Base-by-base conservation (phyloP, 2,329 filamentous ascomycete species). In the Colletotrichum phormii region DNA sequence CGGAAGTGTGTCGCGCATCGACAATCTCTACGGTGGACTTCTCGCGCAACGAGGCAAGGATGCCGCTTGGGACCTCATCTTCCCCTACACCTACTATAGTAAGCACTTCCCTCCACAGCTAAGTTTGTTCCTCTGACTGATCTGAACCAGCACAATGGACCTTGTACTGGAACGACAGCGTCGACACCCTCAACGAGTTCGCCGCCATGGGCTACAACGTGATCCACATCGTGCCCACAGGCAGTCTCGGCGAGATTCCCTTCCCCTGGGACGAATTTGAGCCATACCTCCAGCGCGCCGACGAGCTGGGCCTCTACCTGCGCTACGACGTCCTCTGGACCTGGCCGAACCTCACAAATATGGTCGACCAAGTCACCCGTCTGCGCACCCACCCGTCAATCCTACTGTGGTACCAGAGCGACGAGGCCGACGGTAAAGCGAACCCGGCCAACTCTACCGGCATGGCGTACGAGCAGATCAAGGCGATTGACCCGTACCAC, bases 401-500 rank as follows among this genome's bases (percentile, higher is more conserved):
- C 13, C 29, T 73, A 35, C 71, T 73, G 24, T 72, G 72, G 67
- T 74, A 74, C 59, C 70, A 72, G 33, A 72, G 64, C 62, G 69
- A 74, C 33, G 69, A 73, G 29, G 71, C 70, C 18, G 73, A 74
- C 55, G 71, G 71, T 33, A 71, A 74, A 15, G 64, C 57, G 22
- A 69, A 90, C 75, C 85, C 89, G 6, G 84, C 91, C 67, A 82
- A 87, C 71, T 83, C 83, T 0, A 84, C 88, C 0, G 71, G 75
- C 1, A 74, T 80, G 24, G 82, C 86, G 0, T 85, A 87, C 76
- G 77, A 83, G 42, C 77, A 84, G 6, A 85, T 91, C 77, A 83
- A 83, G 70, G 72, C 77, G 0, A 78, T 90, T 1, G 90, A 92
- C 79, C 88, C 87, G 0, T 92, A 91, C 79, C 90, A 92, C 80